Evolutionary conservation across 257 asterid genomes (phyloP), one percentile per base, ranked within the genome.

Genomic region (Lithospermum erythrorhizon): DNA sequence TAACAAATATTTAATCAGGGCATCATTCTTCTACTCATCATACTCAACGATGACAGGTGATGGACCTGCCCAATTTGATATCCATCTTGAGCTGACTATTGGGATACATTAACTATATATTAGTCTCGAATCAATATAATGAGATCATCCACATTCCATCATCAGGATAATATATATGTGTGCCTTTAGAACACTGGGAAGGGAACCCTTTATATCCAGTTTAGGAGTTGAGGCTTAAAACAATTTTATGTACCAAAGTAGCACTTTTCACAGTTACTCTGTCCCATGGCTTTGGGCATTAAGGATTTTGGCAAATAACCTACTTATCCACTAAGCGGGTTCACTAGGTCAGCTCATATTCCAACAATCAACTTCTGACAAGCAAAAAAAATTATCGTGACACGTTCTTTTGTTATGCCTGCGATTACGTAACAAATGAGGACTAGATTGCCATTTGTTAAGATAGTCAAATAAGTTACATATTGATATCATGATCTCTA

Each of bases 41-140:
- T 72, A 79, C 4, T 81, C 21, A 63, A 72, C 57, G 72, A 75
- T n/a, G 82, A 75, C 29, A 37, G 47, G 35, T 30, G 72, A 60
- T 35, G 60, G 23, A 24, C 19, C 11, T 6, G 80, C 83, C 7
- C 30, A 51, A n/a, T 80, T 80, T 27, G 79, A 72, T 24, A 54
- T 80, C n/a, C 47, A 74, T 64, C 57, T 80, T 18, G 86, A 21
- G 82, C 67, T 59, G 32, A 27, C 32, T 27, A 27, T 0, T 77
- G 81, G 32, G 32, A 70, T 6, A 55, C 75, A 0, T 55, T 67
- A 7, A 10, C 35, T 0, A 0, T 66, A 4, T 27, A 27, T 7
- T 27, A 27, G 4, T 25, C 5, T 7, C 16, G 23, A 14, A 6
- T 41, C 18, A 41, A 41, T 14, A 11, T 11, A 11, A 0, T 1